Evolutionary conservation across 805 yeast genomes (phyloP), one percentile per base, ranked within the genome.

Genomic region (Saccharomycopsis capsularis): DNA sequence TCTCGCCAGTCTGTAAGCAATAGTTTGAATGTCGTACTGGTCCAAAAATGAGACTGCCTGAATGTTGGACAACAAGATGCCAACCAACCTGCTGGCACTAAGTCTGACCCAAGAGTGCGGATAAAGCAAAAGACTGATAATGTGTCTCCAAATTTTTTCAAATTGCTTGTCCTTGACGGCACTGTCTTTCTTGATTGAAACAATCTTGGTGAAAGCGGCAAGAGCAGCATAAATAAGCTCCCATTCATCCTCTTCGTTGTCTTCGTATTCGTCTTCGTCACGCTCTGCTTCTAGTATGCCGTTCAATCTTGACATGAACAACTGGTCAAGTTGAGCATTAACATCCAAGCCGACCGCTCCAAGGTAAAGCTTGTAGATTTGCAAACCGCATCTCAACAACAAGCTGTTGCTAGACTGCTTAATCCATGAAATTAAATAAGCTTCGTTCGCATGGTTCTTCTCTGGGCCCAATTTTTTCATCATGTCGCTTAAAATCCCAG

Each of bases 61-160:
- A 25, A 57, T 41, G 44, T 73, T 69, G 6, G 73, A 59, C 48
- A 85, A 67, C 44, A 84, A 60, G 1, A 65, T 59, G 1, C 82
- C 81, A 36, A 81, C 62, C 30, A 87, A 67, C 46, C 90, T 70
- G 4, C 82, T 67, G 1, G 95, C 69, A 3, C 75, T 66, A 51
- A 84, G 69, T 57, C 97, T 77, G 4, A 90, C 84, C 98, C 98
- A 90, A 1, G 93, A 73, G 64, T 90, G 97, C 2, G 97, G 97
- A 61, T 78, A 90, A 45, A 90, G 68, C 47, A 89, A 69, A 25
- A 79, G 65, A 2, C 72, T 74, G 22, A 77, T 68, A 2, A 84
- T 64, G 16, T 44, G 13, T 62, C 56, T 22, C 89, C 91, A 85
- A 6, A 75, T 57, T 0, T 23, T 18, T 41, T 65, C 69, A 57